These are phyloP conservation scores for Truncatella angustata DNA, from an alignment of 2,329 filamentous ascomycete genomes.

Conservation along the genomic window DNA sequence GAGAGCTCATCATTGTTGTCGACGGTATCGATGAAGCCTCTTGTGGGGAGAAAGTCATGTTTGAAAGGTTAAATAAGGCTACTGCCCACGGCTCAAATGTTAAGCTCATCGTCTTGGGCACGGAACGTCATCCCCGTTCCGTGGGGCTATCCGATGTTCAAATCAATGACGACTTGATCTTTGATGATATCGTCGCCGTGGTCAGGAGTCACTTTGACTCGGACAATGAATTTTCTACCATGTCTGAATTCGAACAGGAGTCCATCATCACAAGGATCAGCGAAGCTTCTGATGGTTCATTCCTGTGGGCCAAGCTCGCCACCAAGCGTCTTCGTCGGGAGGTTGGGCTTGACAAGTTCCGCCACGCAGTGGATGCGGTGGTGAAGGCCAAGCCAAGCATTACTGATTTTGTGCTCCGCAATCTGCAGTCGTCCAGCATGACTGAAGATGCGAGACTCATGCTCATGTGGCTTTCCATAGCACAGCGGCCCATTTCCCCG, in stretches of 20 bases:
- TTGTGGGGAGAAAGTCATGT: conserved; percentile 26
- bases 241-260: conserved; percentile 32
- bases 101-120: conserved; percentile 30
- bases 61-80: conserved; percentile 25
- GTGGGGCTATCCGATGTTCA: conserved; percentile 18
- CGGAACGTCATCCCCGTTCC: conserved; percentile 16
- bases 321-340: conserved; percentile 21
- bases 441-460: conserved; percentile 30
- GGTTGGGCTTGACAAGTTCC: conserved; percentile 1
- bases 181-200: conserved; percentile 34
- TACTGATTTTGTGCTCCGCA: conserved; percentile 28
- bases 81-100: conserved; percentile 21
- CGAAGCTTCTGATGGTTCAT: conserved; percentile 32
- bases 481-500: conserved; percentile 31
- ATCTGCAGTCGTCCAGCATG: conserved; percentile 22
- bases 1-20: conserved; percentile 34
- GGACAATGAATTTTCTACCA: conserved; percentile 19
- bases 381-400: conserved; percentile 24
- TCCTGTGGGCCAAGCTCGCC: conserved; percentile 36
- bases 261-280: conserved; percentile 28
- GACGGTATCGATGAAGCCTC: conserved; percentile 35
- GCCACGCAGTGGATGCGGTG: conserved; percentile 27
- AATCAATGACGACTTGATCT: conserved; percentile 30
- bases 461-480: conserved; percentile 35
- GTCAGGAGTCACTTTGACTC: conserved; percentile 25